phyloP scores from a whole-genome alignment of 306 rosid genomes.

The Oxytropis ochrocephala region DNA sequence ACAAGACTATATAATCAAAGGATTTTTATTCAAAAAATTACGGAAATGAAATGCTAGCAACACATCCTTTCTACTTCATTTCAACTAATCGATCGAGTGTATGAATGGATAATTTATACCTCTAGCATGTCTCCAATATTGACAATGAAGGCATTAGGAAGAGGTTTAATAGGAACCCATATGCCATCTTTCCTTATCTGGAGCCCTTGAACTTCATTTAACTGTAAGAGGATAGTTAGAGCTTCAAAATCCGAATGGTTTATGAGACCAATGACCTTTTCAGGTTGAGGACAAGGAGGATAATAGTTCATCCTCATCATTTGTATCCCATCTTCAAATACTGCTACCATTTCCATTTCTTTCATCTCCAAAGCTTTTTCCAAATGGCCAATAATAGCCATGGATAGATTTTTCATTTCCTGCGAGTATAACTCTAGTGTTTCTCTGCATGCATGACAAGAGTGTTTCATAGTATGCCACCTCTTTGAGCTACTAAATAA shows the following conservation, averaged over 20 bases:
- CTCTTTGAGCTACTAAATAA: too few relatives aligned
- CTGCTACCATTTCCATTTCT: slow-evolving; percentile 16
- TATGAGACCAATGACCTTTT: slow-evolving; percentile 31
- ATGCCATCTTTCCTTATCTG: slow-evolving; percentile 27
- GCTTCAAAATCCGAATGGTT: slow-evolving; percentile 32
- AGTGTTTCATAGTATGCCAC: too few relatives aligned
- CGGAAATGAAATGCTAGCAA: too few relatives aligned
- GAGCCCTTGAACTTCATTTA: slow-evolving; percentile 33
- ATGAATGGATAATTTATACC: not conserved
- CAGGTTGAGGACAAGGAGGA: slow-evolving; percentile 40
- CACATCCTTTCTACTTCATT: too few relatives aligned
- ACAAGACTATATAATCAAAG: not conserved
- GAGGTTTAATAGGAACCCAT: slow-evolving; percentile 34
- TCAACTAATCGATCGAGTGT: too few relatives aligned
- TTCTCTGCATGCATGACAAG: too few relatives aligned
- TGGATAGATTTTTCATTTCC: slow-evolving; percentile 3
- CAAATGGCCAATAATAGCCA: not conserved
- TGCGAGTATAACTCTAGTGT: slow-evolving; percentile 28
- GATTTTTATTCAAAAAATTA: too few relatives aligned
- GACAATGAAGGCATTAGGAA: slow-evolving; percentile 32
- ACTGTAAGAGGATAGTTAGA: slow-evolving; percentile 36
- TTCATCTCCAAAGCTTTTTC: slow-evolving; percentile 19
- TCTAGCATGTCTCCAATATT: slow-evolving; percentile 32
- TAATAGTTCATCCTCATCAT: slow-evolving; percentile 42
- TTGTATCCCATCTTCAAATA: slow-evolving; percentile 28